Evolutionary conservation across 345 rosid species (phyloP), one percentile per base, ranked within the genome.

Genomic region (Cochlearia excelsa): DNA sequence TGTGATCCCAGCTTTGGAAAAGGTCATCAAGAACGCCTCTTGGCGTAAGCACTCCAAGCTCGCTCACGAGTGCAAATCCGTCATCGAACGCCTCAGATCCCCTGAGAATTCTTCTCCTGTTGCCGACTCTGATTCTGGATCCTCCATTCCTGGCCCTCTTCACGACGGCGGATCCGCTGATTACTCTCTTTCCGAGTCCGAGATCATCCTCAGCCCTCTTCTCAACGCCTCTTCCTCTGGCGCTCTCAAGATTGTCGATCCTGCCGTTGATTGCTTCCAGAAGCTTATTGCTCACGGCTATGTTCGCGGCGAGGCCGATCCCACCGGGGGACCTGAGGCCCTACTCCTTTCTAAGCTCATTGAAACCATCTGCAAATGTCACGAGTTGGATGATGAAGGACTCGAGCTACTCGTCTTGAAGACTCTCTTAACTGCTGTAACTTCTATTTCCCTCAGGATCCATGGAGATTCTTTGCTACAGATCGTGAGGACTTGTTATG

Each of bases 1-100:
- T 16, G 62, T 89, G 51, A 78, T 74, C 65, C 99, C 95, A 3
- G 89, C 95, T 64, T 64, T 93, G 5, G 99, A 93, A 49, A 85
- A 84, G 81, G 79, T 93, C 75, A 70, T 89, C 30, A 93, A 89
- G 78, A 87, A 89, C 74, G 95, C 92, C 26, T 93, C 99, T 1
- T 93, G 99, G 99, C 80, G 99, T 9, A 93, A 93, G 62, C 99
- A 93, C 85, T 85, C 96, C 9, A 93, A 87, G 61, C 90, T 93
- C 63, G 84, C 85, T 55, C 94, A 89, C 73, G 85, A 93, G 75
- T 93, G 97, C 84, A 93, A 89, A 78, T 81, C 96, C 65, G 80
- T 89, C 59, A 64, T 87, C 61, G 92, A 85, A 44, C 81, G 71
- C 26, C 81, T 93, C 74, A 69, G 75, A 67, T 78, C 88, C 6